Evolutionary conservation across 2,329 filamentous ascomycete species (phyloP).

Genomic region (Trichoderma sp.): DNA sequence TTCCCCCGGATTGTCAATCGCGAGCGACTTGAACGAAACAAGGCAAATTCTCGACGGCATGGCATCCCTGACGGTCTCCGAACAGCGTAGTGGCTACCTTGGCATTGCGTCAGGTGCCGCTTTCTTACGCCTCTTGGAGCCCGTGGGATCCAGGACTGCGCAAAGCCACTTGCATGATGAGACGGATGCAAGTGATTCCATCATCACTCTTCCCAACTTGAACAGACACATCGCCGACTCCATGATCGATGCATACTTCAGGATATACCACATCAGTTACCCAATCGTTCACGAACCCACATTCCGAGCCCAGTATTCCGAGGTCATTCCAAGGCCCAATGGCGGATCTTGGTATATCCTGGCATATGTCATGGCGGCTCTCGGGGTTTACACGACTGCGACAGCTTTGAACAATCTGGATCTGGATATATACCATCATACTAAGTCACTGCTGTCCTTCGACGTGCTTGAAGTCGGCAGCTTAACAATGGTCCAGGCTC

Average conservation of each 20-base stretch:
- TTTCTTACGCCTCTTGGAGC: slow-evolving; percentile 45
- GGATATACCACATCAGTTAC: slow-evolving; percentile 49
- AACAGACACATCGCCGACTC: slow-evolving; percentile 40
- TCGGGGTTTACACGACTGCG: slow-evolving; percentile 42
- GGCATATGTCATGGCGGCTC: slow-evolving; percentile 43
- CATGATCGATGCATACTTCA: slow-evolving; percentile 49
- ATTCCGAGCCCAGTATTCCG: slow-evolving; percentile 45
- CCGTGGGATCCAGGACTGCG: slow-evolving; percentile 34
- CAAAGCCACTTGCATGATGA: slow-evolving; percentile 28
- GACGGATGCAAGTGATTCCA: slow-evolving; percentile 29
- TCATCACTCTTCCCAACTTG: slow-evolving; percentile 37
- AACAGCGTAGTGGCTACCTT: slow-evolving; percentile 48
- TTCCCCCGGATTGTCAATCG: slow-evolving; percentile 6
- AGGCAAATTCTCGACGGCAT: slow-evolving; percentile 44
- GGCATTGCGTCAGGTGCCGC: slow-evolving; percentile 51
- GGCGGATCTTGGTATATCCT: slow-evolving; percentile 39
- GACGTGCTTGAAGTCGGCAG: slow-evolving; percentile 50
- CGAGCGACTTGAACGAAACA: slow-evolving; percentile 32
- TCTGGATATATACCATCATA: slow-evolving; percentile 38
- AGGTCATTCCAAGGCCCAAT: slow-evolving; percentile 41
- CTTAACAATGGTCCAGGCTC: slow-evolving; percentile 48
- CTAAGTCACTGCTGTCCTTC: slow-evolving; percentile 43
- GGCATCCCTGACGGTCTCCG: slow-evolving; percentile 42
- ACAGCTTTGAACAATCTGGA: slow-evolving; percentile 33
- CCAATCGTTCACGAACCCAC: slow-evolving; percentile 51